Conservation (phyloP, 2,329 filamentous ascomycete species). For the Graphiopsis chlorocephala region DNA sequence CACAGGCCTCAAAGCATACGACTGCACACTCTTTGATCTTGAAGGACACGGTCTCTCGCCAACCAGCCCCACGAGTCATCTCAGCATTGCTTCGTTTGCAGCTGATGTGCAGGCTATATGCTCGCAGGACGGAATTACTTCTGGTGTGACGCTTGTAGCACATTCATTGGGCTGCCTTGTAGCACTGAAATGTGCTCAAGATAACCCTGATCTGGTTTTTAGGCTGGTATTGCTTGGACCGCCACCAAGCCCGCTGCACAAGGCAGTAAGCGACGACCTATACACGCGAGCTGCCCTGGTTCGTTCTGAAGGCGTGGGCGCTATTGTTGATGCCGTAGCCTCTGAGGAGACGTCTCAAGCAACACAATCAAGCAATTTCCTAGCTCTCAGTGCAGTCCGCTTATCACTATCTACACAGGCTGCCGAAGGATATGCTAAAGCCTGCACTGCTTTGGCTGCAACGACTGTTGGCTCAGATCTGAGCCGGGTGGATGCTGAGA, state of each 20-base stretch:
- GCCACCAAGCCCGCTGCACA: constrained; percentile 46
- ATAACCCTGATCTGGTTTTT: constrained; percentile 40
- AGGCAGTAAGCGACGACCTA: constrained; percentile 31
- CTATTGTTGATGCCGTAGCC: constrained; percentile 42
- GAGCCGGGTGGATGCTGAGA: constrained; percentile 23
- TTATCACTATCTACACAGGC: neutral
- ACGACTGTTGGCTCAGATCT: constrained; percentile 44
- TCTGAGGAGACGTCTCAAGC: constrained; percentile 38
- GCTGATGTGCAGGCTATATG: constrained; percentile 34
- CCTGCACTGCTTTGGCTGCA: neutral
- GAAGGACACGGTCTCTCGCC: constrained; percentile 57
- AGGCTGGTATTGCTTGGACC: constrained; percentile 51
- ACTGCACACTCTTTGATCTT: constrained; percentile 46
- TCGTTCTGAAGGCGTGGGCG: constrained; percentile 45
- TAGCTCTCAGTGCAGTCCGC: neutral
- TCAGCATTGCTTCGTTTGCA: constrained; percentile 46
- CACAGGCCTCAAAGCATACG: constrained; percentile 8
- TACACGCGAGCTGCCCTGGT: constrained; percentile 41
- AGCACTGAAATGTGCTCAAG: neutral
- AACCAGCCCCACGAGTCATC: constrained; percentile 43
- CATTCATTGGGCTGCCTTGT: constrained; percentile 38
- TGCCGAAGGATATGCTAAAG: neutral
- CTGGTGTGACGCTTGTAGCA: constrained; percentile 45
- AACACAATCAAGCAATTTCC: constrained; percentile 36
- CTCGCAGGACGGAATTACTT: constrained; percentile 31